Evolutionary conservation across 495 filamentous ascomycete species (phyloP).

Genomic region (Thermochaetoides thermophila): DNA sequence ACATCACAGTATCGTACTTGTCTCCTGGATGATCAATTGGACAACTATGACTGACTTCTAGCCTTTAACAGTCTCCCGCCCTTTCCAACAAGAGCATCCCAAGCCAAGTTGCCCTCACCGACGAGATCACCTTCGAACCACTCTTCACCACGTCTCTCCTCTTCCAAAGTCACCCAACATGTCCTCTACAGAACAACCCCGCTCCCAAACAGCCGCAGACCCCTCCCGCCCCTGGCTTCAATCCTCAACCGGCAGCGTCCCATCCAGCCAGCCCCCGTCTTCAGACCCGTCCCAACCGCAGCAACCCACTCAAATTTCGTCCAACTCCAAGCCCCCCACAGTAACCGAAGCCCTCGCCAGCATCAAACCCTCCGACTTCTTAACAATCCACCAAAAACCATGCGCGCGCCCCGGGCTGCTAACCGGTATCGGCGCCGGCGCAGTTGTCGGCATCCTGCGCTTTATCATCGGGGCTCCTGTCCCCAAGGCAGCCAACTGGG

Average conservation of each 20-base stretch:
- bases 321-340: too few relatives aligned
- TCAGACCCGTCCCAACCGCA: neutral
- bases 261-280: neutral
- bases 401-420: constrained; percentile 73
- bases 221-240: neutral
- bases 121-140: too few relatives aligned
- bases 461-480: constrained; percentile 47
- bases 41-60: too few relatives aligned
- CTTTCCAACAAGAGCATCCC: too few relatives aligned
- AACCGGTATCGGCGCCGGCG: constrained; percentile 65
- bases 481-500: constrained; percentile 61
- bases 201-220: neutral
- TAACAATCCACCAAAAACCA: constrained; percentile 60
- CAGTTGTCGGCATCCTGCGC: constrained; percentile 54
- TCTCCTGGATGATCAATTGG: too few relatives aligned
- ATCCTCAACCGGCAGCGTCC: neutral
- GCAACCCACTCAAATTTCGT: neutral
- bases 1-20: too few relatives aligned
- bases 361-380: constrained; percentile 54
- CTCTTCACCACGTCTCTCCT: too few relatives aligned
- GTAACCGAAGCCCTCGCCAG: constrained; percentile 50
- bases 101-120: too few relatives aligned
- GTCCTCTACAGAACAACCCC: constrained; percentile 3
- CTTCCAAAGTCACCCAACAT: too few relatives aligned
- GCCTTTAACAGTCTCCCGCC: too few relatives aligned